Evolutionary conservation across 202 grass and related monocot species (phyloP).

Genomic region (Hordeum pubiflorum): DNA sequence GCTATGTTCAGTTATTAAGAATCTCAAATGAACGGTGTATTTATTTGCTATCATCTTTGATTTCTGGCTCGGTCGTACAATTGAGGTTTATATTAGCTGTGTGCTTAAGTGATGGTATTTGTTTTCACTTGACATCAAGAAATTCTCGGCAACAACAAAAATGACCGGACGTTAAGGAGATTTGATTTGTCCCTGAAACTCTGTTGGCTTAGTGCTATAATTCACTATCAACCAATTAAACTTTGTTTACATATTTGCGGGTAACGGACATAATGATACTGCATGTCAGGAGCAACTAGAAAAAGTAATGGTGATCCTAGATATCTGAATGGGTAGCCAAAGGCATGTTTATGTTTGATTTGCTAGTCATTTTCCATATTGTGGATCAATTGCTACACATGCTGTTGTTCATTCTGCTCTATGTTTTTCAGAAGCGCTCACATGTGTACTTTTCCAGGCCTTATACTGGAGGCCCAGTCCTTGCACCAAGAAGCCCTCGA

Average conservation of each 20-base stretch:
- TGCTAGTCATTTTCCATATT: neutral
- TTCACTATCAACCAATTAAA: neutral
- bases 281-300: neutral
- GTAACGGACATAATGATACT: neutral
- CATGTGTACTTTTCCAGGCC: constrained; percentile 40
- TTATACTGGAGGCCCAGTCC: constrained; percentile 65
- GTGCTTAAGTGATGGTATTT: neutral
- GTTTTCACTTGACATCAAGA: neutral
- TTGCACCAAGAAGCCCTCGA: constrained; percentile 66
- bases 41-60: neutral
- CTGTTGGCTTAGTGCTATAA: neutral
- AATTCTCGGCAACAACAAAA: neutral
- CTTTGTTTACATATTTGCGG: neutral
- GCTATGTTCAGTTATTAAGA: neutral
- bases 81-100: constrained; percentile 10
- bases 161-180: neutral
- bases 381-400: neutral
- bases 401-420: neutral
- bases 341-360: neutral
- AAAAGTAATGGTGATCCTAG: neutral
- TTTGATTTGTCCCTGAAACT: neutral
- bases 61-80: neutral
- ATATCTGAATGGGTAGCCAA: neutral
- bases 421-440: constrained; percentile 10
- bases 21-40: neutral